Evolutionary conservation across 192 early-diverging fungal genomes (phyloP), one percentile per base, ranked within the genome.

Genomic region (Backusella tuberculispora): DNA sequence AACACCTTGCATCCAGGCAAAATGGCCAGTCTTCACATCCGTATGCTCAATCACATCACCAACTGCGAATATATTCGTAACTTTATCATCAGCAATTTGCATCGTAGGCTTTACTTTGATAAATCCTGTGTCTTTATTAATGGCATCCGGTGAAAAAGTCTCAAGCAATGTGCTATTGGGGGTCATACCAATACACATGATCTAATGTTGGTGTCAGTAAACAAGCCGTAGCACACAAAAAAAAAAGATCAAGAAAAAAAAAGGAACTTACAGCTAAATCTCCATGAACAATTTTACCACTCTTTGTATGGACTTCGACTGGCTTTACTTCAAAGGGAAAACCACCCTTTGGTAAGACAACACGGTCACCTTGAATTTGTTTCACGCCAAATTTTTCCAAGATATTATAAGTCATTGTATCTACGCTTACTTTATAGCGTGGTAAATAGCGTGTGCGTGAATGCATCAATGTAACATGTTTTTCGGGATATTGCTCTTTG

Each of bases 171-270:
- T 85, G 15, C 88, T 90, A 76, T 95, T 92, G 74, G 89, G 90
- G 26, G 80, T 85, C 76, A 91, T 90, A 26, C 94, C 94, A 47
- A 88, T 93, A 75, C 88, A 89, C 3, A 92, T 81, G 72, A 95
- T 88, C 87, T 94, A 85, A 60, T 26, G 9, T 60, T 60, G 24
- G 9, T 9, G 74, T 21, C 9, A 74, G 46, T 41, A 26, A 48
- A 41, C 19, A 66, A 24, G 24, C 26, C 26, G 53, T 60, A 60
- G 8, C 10, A 60, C 21, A 24, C 10, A 70, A 42, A n/a, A 67
- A 19, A 9, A 67, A 44, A 43, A 17, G 29, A 34, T 34, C 29
- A 34, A 34, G 29, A 34, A 42, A 41, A 42, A 38, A 21, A n/a
- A 45, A 24, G 4, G 75, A 69, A 63, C 76, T 42, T 83, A 83